These are phyloP conservation scores for Rhizopus delemar DNA, from an alignment of 371 early-diverging fungal genomes.

Conservation along the genomic window DNA sequence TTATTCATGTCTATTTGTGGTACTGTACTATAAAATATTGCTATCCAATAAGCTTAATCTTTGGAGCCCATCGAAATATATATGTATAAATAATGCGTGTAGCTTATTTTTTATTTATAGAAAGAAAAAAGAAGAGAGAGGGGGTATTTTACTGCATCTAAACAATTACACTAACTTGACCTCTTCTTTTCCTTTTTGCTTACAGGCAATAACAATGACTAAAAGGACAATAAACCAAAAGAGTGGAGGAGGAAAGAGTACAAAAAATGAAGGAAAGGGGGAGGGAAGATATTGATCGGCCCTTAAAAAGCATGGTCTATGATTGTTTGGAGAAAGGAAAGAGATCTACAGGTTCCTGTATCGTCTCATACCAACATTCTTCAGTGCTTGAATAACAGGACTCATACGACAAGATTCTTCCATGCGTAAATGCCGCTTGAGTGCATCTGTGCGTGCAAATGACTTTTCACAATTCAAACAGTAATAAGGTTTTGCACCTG, in stretches of 20 bases:
- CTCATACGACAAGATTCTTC: slow-evolving; percentile 52
- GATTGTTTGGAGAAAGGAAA: not conserved
- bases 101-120: not conserved
- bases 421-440: slow-evolving; percentile 61
- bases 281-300: not conserved
- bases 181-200: too few species aligned
- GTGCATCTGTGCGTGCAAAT: slow-evolving; percentile 69
- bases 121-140: slow-evolving; percentile 1
- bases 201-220: not conserved
- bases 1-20: too few species aligned
- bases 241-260: not conserved
- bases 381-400: slow-evolving; percentile 51
- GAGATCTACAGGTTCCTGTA: slow-evolving; percentile 29
- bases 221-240: not conserved
- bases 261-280: slow-evolving; percentile 7
- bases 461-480: slow-evolving; percentile 61
- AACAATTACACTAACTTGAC: too few species aligned
- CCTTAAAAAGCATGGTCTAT: not conserved
- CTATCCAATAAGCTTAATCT: too few species aligned
- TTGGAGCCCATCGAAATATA: not conserved
- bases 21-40: too few species aligned
- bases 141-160: not conserved
- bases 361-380: slow-evolving; percentile 32
- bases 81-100: not conserved
- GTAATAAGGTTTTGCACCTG: slow-evolving; percentile 63